Evolutionary conservation across 2,329 filamentous ascomycete genomes (phyloP), one percentile per base, ranked within the genome.

Genomic region (Penicillium sp.): DNA sequence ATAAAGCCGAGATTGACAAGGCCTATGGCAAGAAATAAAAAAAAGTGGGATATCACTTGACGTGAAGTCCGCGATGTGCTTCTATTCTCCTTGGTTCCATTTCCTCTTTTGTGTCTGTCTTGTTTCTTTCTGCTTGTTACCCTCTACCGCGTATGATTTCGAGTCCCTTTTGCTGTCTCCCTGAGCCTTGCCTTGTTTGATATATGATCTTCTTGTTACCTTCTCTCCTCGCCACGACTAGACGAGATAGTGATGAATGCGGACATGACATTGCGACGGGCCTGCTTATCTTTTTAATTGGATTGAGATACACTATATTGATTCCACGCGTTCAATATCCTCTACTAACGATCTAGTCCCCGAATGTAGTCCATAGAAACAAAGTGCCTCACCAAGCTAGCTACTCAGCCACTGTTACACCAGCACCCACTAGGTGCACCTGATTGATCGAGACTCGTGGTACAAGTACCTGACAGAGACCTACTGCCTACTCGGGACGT

Each of bases 1-100:
- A 84, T 78, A 76, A 85, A 75, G 82, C 82, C 63, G 83, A 89
- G 58, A 84, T 91, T 41, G 79, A 84, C 65, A 79, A 79, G 67
- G 87, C 86, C 1, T 90, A 90, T 65, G 79, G 80, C 61, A 78
- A 78, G 70, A 74, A 75, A 56, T 76, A 71, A 70, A 51, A 59
- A 48, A 45, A 14, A 15, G 15, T 38, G 51, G 25, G 43, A 47
- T 47, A 31, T 31, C 10, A 49, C 31, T 34, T 59, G 38, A 53
- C 60, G 38, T 34, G 48, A 57, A 41, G 43, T 49, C 41, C 55
- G 25, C 37, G 48, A 41, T 55, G 54, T 42, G 17, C 47, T 34
- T 48, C 47, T 5, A 25, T 45, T 42, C 28, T 37, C 17, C 22
- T 56, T 15, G 41, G 49, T n/a, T 37, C 6, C 11, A 42, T 49